These are phyloP conservation scores for Cryptococcus sp. DNA, from an alignment of 1,284 basidiomycete species.

Conservation along the genomic window DNA sequence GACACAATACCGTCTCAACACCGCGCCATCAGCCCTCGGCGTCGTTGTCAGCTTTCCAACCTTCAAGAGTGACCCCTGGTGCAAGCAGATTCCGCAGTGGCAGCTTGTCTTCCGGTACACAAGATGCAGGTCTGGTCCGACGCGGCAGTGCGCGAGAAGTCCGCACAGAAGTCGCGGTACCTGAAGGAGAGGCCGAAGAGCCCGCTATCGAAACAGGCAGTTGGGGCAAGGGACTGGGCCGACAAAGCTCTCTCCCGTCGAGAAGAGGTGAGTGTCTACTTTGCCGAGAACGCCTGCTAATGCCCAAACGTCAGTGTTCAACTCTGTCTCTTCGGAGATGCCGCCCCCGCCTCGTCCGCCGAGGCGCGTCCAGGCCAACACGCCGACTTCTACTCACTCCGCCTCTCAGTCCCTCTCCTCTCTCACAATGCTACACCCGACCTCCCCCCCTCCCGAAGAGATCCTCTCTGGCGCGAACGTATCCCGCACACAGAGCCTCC, in stretches of 20 bases:
- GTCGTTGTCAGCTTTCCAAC: slow-evolving; percentile 32
- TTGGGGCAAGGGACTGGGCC: slow-evolving; percentile 42
- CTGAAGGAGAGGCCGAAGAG: slow-evolving; percentile 27
- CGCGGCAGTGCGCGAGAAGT: slow-evolving; percentile 33
- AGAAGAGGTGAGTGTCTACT: slow-evolving; percentile 39
- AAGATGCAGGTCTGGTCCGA: slow-evolving; percentile 27
- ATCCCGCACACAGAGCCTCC: slow-evolving; percentile 47
- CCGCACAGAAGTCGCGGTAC: slow-evolving; percentile 33
- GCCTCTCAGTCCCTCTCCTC: slow-evolving; percentile 45
- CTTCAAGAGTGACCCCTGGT: slow-evolving; percentile 7
- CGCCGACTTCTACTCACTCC: slow-evolving; percentile 26
- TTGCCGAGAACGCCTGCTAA: background rate
- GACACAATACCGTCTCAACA: slow-evolving; percentile 43
- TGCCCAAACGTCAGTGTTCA: background rate
- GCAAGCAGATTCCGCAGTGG: slow-evolving; percentile 30
- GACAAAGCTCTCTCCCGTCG: slow-evolving; percentile 47
- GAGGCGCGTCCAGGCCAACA: slow-evolving; percentile 29
- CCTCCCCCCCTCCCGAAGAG: slow-evolving; percentile 6
- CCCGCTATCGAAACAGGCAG: slow-evolving; percentile 27
- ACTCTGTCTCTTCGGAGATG: too few species aligned
- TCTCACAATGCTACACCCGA: slow-evolving; percentile 35
- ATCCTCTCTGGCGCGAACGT: slow-evolving; percentile 24
- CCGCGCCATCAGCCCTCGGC: slow-evolving; percentile 32
- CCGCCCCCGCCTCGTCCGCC: slow-evolving; percentile 42
- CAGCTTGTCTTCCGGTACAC: slow-evolving; percentile 26